phyloP scores from a whole-genome alignment of 768 basidiomycete species.

The Leucogyrophana mollusca region DNA sequence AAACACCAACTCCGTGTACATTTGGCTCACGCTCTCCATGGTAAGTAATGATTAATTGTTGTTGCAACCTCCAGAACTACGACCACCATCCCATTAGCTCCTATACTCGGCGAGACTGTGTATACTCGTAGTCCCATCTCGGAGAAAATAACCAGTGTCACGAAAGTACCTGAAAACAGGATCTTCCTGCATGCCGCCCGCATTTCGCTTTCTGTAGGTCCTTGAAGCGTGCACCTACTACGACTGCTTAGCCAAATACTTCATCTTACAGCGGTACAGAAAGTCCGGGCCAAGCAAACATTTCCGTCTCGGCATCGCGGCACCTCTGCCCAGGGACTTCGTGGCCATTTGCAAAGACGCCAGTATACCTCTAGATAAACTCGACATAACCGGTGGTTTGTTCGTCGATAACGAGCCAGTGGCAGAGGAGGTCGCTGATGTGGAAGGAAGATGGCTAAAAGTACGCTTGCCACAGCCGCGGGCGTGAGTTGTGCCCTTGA shows the following conservation, averaged over 20 bases:
- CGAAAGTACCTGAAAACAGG: slow-evolving; percentile 41
- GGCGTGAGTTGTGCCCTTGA: too few species aligned
- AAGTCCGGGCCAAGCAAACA: slow-evolving; percentile 43
- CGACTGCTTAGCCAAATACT: slow-evolving; percentile 1
- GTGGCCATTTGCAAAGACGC: slow-evolving; percentile 45
- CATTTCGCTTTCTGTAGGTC: slow-evolving; percentile 52
- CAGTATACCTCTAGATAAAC: slow-evolving; percentile 38
- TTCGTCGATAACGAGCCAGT: slow-evolving; percentile 43
- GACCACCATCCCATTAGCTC: slow-evolving; percentile 39
- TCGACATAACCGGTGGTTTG: slow-evolving; percentile 43
- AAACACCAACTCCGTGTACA: slow-evolving; percentile 77
- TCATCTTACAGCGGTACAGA: slow-evolving; percentile 45
- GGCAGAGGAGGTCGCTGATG: slow-evolving; percentile 32
- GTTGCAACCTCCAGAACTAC: not conserved
- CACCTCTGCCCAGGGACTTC: slow-evolving; percentile 61
- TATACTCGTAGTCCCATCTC: slow-evolving; percentile 42
- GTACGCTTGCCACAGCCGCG: too few species aligned
- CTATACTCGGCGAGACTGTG: slow-evolving; percentile 61
- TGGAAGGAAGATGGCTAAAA: slow-evolving; percentile 36
- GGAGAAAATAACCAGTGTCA: slow-evolving; percentile 24
- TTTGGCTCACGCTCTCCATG: slow-evolving; percentile 46
- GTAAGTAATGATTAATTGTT: slow-evolving; percentile 29
- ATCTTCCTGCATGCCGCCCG: slow-evolving; percentile 63
- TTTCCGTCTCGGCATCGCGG: slow-evolving; percentile 50
- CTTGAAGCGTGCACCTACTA: not conserved